These are phyloP conservation scores for sorghum (Sorghum bicolor) DNA, from an alignment of 176 grass and related monocot genomes.

Conservation along the genomic window Sorghum_bicolor_NCBIv3 NC_012872.2:64564001-64564500, in stretches of 20 bases:
- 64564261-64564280: neutral
- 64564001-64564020: neutral
- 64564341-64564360: constrained; percentile 37
- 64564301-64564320: constrained; percentile 28
- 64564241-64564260: neutral
- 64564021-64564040: neutral
- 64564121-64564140: neutral
- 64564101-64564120: neutral
- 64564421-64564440: constrained; percentile 47
- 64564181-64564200: neutral
- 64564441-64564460: constrained; percentile 42
- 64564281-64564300: constrained; percentile 26
- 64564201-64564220: neutral
- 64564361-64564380: constrained; percentile 23
- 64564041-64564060: neutral
- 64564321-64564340: constrained; percentile 37
- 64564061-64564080: neutral
- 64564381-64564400: constrained; percentile 39
- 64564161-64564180: neutral
- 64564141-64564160: neutral
- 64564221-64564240: neutral
- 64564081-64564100: neutral
- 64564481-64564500: constrained; percentile 3
- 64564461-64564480: constrained; percentile 13
- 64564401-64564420: constrained; percentile 48